phyloP scores from a whole-genome alignment of 2,329 filamentous ascomycete genomes.

The Davidsoniella australis region DNA sequence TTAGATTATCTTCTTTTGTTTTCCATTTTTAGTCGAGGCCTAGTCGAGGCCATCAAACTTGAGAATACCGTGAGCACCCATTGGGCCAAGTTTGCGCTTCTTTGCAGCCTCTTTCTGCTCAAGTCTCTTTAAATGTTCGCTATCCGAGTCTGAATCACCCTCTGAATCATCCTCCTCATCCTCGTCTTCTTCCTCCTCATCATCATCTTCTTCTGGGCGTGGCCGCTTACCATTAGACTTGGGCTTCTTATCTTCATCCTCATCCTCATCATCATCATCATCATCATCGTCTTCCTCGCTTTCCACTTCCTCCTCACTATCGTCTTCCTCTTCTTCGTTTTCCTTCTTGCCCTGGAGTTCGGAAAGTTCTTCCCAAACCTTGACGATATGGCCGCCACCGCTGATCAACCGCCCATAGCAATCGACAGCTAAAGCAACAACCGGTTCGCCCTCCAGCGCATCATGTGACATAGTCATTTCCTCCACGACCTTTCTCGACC shows the following conservation, averaged over 20 bases:
- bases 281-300: conserved; percentile 26
- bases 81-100: conserved; percentile 28
- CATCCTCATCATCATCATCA: conserved; percentile 14
- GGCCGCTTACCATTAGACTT: conserved; percentile 7
- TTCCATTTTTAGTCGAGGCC: conserved; percentile 22
- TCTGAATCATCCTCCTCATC: conserved; percentile 27
- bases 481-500: conserved; percentile 34
- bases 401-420: conserved; percentile 73
- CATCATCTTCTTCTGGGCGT: conserved; percentile 24
- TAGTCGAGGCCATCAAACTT: conserved; percentile 32
- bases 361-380: conserved; percentile 80
- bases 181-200: conserved; percentile 25
- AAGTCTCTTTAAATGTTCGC: conserved; percentile 1
- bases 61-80: conserved; percentile 34
- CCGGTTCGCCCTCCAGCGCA: conserved; percentile 54
- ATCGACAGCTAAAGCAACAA: conserved; percentile 70
- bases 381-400: conserved; percentile 69
- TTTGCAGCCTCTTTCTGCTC: conserved; percentile 20
- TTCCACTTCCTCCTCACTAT: conserved; percentile 27
- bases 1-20: not conserved
- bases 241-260: conserved; percentile 10
- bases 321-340: conserved; percentile 31
- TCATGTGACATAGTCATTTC: conserved; percentile 53
- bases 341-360: conserved; percentile 27
- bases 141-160: conserved; percentile 17